Base-by-base conservation (phyloP, 2,329 filamentous ascomycete species). In the Colletotrichum graminicola region DNA sequence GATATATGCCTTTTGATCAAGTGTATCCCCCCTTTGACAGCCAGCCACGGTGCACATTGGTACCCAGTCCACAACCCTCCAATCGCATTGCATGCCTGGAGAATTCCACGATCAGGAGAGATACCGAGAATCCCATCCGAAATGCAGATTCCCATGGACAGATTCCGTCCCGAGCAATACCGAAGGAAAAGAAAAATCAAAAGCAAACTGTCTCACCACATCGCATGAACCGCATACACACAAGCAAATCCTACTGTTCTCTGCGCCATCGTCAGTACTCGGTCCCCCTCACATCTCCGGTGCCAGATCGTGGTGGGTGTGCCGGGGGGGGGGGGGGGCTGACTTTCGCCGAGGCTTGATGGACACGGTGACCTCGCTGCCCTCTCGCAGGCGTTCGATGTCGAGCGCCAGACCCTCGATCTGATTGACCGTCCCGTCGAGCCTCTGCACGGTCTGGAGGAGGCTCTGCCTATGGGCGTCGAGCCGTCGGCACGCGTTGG, bases 331-430 rank as follows among this genome's bases (percentile, higher is more conserved):
- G 7, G 21, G 2, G 18, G 36, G 5, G 12, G 49, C 63, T 45
- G 7, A 67, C 54, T 51, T 52, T 18, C 55, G 29, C 5, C 32
- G 16, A 26, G 67, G 45, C 26, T 56, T 71, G 56, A 71, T 55
- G 10, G 67, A 67, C 21, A 71, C 63, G 21, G 41, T 67, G 14
- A 71, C 49, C 12, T 71, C 67, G 16, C 49, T 49, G 2, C 39
- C 62, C 5, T 67, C 67, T 21, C 29, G 49, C 16, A 62, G 32
- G 41, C 34, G 4, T 16, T 34, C 56, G 34, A 71, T 16, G 11
- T 71, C 56, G 8, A 21, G 8, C 21, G 64, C 57, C n/a, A 71
- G 23, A 10, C 16, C 16, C 6, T 59, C 34, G 2, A 71, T 43
- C 29, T 71, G 68, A 23, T 36, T 45, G 3, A 8, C 62, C 29